These are phyloP conservation scores for Macaranga tanarius DNA, from an alignment of 441 rosid species.

Conservation along the genomic window DNA sequence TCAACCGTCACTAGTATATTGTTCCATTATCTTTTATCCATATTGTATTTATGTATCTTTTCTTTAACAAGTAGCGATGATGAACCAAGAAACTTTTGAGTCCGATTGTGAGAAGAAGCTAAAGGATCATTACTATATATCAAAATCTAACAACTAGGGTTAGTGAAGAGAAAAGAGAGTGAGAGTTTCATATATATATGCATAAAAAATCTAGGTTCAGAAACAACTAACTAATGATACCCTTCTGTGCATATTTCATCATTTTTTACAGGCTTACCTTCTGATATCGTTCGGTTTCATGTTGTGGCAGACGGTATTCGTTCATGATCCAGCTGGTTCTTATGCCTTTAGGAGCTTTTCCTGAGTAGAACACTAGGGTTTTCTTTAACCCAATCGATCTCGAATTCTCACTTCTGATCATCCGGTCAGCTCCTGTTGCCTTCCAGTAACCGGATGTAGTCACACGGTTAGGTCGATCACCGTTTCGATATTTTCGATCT, in stretches of 20 bases:
- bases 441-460: conserved; percentile 99
- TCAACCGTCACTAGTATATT: conserved; percentile 3
- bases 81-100: neutral
- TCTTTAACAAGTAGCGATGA: neutral
- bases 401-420: conserved; percentile 75
- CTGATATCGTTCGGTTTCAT: conserved; percentile 82
- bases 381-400: conserved; percentile 90
- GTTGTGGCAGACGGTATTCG: conserved; percentile 95
- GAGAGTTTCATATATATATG: neutral
- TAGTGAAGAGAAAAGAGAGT: neutral
- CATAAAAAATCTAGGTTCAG: too few relatives aligned
- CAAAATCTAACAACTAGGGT: conserved; percentile 15
- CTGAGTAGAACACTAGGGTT: conserved; percentile 99
- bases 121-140: neutral
- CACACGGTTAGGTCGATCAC: conserved; percentile 94
- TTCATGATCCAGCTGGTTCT: conserved; percentile 99
- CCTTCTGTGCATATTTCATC: neutral
- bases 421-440: conserved; percentile 98
- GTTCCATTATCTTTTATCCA: neutral
- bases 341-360: conserved; percentile 96
- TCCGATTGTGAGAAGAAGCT: neutral
- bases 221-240: neutral
- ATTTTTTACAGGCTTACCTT: conserved; percentile 48
- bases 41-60: neutral
- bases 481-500: conserved; percentile 90